Conservation (phyloP, 2,329 filamentous ascomycete genomes). For the Alternaria solani region DNA sequence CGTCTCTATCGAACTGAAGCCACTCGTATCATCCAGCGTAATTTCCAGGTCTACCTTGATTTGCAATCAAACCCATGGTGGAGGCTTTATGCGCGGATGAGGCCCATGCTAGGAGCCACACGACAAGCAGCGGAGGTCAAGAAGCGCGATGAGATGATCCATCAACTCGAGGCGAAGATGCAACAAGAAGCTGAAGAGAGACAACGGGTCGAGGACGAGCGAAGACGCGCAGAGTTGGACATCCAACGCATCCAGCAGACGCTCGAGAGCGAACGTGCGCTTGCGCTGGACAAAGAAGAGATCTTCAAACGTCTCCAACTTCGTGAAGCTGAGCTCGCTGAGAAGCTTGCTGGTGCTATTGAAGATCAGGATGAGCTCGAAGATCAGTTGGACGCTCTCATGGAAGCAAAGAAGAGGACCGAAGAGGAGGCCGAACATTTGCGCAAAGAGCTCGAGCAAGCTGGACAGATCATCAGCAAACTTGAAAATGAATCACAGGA, state of each 20-base stretch:
- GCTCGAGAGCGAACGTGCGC: constrained; percentile 91
- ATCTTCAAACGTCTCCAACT: constrained; percentile 96
- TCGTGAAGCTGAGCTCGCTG: constrained; percentile 89
- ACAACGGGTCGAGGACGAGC: constrained; percentile 86
- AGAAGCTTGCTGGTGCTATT: constrained; percentile 90
- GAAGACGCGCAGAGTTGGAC: constrained; percentile 84
- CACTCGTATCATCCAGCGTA: constrained; percentile 91
- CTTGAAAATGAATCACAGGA: constrained; percentile 87
- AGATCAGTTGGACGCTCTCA: constrained; percentile 87
- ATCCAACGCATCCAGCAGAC: constrained; percentile 91
- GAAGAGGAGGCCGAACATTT: constrained; percentile 84
- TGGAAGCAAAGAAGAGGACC: constrained; percentile 86
- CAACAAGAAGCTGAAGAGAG: constrained; percentile 76
- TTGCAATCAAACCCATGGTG: constrained; percentile 96
- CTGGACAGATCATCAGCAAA: constrained; percentile 82
- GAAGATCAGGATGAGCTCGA: constrained; percentile 95
- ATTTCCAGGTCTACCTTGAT: constrained; percentile 90
- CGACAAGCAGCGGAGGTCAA: constrained; percentile 93
- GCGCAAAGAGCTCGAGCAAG: constrained; percentile 87
- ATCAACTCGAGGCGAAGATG: constrained; percentile 85
- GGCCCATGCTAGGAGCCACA: constrained; percentile 89
- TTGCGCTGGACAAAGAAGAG: constrained; percentile 97
- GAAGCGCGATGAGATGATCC: constrained; percentile 92
- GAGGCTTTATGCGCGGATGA: constrained; percentile 94
- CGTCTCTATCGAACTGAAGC: constrained; percentile 93